Conservation (phyloP, 768 basidiomycete species). For the Steccherinum ochraceum region DNA sequence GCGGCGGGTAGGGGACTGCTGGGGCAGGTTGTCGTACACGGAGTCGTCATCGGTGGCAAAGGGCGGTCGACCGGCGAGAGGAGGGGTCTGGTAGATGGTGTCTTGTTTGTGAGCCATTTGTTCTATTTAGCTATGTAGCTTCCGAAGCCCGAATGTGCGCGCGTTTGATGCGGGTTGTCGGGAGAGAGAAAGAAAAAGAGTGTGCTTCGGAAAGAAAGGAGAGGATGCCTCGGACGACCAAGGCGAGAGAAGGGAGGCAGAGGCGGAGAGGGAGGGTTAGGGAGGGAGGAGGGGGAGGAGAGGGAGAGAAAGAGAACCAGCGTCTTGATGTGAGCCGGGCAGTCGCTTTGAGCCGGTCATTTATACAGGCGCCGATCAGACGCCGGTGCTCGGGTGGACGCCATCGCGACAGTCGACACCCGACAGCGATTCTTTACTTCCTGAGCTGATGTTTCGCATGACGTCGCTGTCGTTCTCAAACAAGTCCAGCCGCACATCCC, state of each 20-base stretch:
- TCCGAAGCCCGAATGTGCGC: too few species aligned
- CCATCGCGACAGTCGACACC: too few species aligned
- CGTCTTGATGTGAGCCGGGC: background rate
- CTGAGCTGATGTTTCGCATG: too few species aligned
- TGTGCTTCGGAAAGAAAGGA: constrained; percentile 12
- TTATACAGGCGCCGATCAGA: too few species aligned
- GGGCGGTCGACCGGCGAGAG: constrained; percentile 57
- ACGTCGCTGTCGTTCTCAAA: too few species aligned
- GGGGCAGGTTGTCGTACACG: constrained; percentile 40
- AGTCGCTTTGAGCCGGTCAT: too few species aligned
- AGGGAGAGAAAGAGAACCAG: background rate
- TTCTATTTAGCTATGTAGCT: constrained; percentile 7
- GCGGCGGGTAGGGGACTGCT: constrained; percentile 36
- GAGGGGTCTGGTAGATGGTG: constrained; percentile 26
- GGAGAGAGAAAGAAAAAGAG: constrained; percentile 13
- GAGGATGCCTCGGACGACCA: constrained; percentile 25
- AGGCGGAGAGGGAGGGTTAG: background rate
- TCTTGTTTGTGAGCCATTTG: constrained; percentile 16
- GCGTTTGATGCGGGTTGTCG: background rate
- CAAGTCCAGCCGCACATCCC: too few species aligned
- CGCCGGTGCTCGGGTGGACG: too few species aligned
- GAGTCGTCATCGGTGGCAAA: constrained; percentile 67
- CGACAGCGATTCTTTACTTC: too few species aligned
- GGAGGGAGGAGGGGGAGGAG: background rate
- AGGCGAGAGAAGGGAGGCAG: constrained; percentile 11